Conservation (phyloP, 148 eudicot species). For the Talinum fruticosum region DNA sequence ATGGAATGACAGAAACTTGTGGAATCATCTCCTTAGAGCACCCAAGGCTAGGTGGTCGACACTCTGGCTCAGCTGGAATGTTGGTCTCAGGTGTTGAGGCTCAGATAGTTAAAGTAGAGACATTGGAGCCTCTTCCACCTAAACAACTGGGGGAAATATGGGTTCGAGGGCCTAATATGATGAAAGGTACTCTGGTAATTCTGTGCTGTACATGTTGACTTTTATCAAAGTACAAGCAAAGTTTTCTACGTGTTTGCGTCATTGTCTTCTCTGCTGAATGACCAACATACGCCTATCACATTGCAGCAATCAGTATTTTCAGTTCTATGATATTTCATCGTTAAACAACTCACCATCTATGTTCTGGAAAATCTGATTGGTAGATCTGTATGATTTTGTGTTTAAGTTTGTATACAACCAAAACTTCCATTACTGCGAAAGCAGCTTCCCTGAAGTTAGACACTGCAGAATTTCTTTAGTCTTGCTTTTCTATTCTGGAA, state of each 20-base stretch:
- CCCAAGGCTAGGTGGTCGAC: constrained; percentile 42
- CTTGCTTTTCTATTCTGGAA: neutral
- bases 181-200: constrained; percentile 49
- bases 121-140: constrained; percentile 68
- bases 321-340: too few relatives aligned
- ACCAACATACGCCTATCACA: too few relatives aligned
- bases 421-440: too few relatives aligned
- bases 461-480: too few relatives aligned
- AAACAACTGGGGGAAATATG: constrained; percentile 73
- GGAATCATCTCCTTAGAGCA: constrained; percentile 60
- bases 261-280: neutral
- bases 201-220: neutral
- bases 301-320: neutral
- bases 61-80: constrained; percentile 70
- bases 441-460: too few relatives aligned
- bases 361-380: neutral
- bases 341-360: too few relatives aligned
- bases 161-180: constrained; percentile 72
- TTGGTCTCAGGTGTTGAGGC: constrained; percentile 67
- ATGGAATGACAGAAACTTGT: constrained; percentile 87
- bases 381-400: neutral
- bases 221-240: neutral
- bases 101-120: constrained; percentile 57
- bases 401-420: too few relatives aligned
- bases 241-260: neutral